Conservation (phyloP, 2,329 filamentous ascomycete species). For the Aspergillus ochraceus region DNA sequence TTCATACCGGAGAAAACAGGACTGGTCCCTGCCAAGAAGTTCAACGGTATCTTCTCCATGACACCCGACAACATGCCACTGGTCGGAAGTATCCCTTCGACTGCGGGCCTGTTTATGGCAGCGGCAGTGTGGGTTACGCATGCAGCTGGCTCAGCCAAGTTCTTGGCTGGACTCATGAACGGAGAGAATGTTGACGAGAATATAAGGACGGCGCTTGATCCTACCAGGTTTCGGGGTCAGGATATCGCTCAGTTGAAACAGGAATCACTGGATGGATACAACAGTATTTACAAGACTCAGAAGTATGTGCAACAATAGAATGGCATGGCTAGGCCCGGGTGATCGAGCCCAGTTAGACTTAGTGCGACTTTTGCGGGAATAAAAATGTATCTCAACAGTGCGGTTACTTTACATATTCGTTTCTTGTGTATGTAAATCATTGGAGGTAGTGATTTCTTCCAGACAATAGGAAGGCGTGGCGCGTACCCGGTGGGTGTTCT, state of each 20-base stretch:
- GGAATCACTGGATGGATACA: slow-evolving; percentile 30
- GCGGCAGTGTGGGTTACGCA: slow-evolving; percentile 39
- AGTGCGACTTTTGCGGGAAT: neutral
- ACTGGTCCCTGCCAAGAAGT: slow-evolving; percentile 17
- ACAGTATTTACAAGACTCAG: slow-evolving; percentile 31
- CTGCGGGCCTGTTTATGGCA: slow-evolving; percentile 30
- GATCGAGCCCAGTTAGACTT: no score
- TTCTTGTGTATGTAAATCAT: no score
- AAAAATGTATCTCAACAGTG: neutral
- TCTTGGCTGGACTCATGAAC: slow-evolving; percentile 17
- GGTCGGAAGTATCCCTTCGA: slow-evolving; percentile 25
- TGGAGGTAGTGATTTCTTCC: neutral
- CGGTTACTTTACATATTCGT: no score
- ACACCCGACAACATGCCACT: slow-evolving; percentile 38
- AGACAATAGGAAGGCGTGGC: neutral
- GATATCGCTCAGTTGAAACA: slow-evolving; percentile 19
- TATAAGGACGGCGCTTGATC: slow-evolving; percentile 22
- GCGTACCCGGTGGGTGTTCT: neutral
- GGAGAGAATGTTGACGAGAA: slow-evolving; percentile 19
- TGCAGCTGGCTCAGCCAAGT: slow-evolving; percentile 32
- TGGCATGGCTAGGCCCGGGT: no score
- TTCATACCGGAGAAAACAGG: slow-evolving; percentile 21
- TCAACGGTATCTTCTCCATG: slow-evolving; percentile 36
- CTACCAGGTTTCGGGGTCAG: slow-evolving; percentile 25
- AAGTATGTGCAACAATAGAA: neutral